Evolutionary conservation across 2,329 filamentous ascomycete species (phyloP).

Genomic region (Knoxdaviesia proteae): DNA sequence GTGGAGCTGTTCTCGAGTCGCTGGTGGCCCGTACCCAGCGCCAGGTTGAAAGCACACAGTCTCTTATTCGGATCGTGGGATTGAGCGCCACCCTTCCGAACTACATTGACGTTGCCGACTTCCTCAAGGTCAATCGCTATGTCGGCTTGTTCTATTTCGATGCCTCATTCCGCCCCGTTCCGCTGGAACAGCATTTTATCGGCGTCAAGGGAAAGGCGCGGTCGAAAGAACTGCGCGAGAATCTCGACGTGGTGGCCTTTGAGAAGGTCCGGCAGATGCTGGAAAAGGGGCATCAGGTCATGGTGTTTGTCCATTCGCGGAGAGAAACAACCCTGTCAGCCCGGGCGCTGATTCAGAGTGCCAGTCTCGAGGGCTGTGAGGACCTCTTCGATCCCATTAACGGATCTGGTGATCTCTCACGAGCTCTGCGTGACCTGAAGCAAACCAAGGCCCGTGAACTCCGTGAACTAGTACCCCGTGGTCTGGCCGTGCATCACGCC

Average conservation of each 20-base stretch:
- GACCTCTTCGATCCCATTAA: slow-evolving; percentile 63
- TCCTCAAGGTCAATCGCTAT: slow-evolving; percentile 84
- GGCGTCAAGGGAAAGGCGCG: slow-evolving; percentile 85
- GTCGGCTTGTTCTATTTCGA: slow-evolving; percentile 95
- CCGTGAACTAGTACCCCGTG: slow-evolving; percentile 72
- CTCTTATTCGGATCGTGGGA: slow-evolving; percentile 85
- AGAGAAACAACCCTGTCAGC: slow-evolving; percentile 86
- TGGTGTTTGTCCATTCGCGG: slow-evolving; percentile 97
- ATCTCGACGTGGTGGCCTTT: slow-evolving; percentile 69
- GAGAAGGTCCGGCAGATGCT: slow-evolving; percentile 94
- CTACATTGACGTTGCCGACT: slow-evolving; percentile 90
- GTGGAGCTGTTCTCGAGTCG: slow-evolving; percentile 87
- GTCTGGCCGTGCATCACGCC: slow-evolving; percentile 86
- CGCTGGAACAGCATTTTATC: slow-evolving; percentile 90
- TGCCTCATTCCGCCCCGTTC: slow-evolving; percentile 83
- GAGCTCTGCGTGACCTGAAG: slow-evolving; percentile 67
- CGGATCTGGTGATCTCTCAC: slow-evolving; percentile 58
- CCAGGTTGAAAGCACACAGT: slow-evolving; percentile 95
- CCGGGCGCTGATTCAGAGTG: slow-evolving; percentile 69
- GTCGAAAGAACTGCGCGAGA: slow-evolving; percentile 63
- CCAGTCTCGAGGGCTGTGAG: slow-evolving; percentile 54
- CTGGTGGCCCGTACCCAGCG: slow-evolving; percentile 85
- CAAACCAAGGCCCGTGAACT: slow-evolving; percentile 70
- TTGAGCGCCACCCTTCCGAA: slow-evolving; percentile 92
- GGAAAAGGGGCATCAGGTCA: slow-evolving; percentile 78